Evolutionary conservation across 345 rosid species (phyloP).

Genomic region (Eutrema japonicum): DNA sequence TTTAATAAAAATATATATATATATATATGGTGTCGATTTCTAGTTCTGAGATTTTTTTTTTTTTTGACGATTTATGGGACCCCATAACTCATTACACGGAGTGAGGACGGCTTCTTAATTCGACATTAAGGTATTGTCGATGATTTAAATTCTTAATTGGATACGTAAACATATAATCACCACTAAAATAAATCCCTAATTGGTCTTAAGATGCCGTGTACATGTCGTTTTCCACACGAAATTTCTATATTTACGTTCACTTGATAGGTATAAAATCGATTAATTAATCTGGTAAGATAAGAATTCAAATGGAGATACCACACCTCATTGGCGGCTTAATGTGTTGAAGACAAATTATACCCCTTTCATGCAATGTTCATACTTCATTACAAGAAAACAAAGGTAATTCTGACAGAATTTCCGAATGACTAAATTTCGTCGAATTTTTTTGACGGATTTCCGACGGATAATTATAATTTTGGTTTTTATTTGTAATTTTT

Average conservation of each 20-base stretch:
- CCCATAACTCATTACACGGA: conserved; percentile 45
- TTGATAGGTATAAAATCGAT: conserved; percentile 19
- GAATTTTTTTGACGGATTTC: no score
- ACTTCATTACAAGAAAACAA: not conserved
- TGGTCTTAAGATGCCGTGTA: conserved; percentile 19
- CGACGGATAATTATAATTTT: no score
- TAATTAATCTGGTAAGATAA: not conserved
- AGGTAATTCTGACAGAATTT: no score
- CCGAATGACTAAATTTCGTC: no score
- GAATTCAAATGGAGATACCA: conserved; percentile 2
- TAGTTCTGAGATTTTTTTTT: conserved; percentile 15
- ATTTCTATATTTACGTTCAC: conserved; percentile 27
- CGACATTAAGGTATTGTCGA: conserved; percentile 45
- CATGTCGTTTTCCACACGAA: conserved; percentile 20
- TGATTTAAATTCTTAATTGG: conserved; percentile 29
- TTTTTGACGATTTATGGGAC: conserved; percentile 39
- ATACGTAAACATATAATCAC: conserved; percentile 33
- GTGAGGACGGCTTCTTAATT: conserved; percentile 38
- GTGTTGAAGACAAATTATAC: conserved; percentile 9
- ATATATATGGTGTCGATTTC: conserved; percentile 15
- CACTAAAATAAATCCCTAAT: conserved; percentile 11
- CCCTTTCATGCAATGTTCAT: conserved; percentile 11
- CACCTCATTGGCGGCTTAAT: conserved; percentile 29
- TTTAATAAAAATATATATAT: not conserved
- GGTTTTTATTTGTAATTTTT: no score